Base-by-base conservation (phyloP, 2,329 filamentous ascomycete species). In the Fragosphaeria purpurea region DNA sequence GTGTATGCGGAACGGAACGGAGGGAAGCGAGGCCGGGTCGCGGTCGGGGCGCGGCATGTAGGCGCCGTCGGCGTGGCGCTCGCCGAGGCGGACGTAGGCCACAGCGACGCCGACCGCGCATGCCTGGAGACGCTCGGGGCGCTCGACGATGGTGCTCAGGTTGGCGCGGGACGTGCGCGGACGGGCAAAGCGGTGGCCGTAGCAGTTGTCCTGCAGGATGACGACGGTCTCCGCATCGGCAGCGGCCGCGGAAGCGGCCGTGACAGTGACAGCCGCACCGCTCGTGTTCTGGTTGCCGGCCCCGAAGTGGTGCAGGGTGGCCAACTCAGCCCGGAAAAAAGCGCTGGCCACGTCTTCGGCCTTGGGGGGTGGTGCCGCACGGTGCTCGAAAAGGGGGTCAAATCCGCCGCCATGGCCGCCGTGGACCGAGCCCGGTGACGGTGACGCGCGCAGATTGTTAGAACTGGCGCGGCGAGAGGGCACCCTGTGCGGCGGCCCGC, bases 131-230 rank as follows among this genome's bases (percentile, higher is more conserved):
- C 93, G 77, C 70, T 98, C 93, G 0, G 93, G 93, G 9, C 93
- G 78, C 68, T 98, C 93, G 46, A 98, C 90, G 57, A 98, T 95
- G 51, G 83, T 86, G 60, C 73, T 80, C 1, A 97, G 74, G 12
- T 78, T 77, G 43, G 72, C 76, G 60, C 85, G 85, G 30, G 81
- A 84, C 1, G 88, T 85, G 59, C 86, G 83, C 4, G 88, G 88
- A 43, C 93, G 79, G 9, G 90, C 88, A 66, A 83, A 98, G 30
- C 89, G 83, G 68, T 98, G 93, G 31, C 91, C 90, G 64, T 97
- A 98, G 67, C 91, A 95, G 48, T 86, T 83, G 69, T 98, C 93
- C 60, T 97, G 89, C 2, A 98, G 71, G 34, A 98, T 77, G 44
- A 97, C 89, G 5, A 94, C 69, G 0, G 88, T 88, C 53, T 89